Evolutionary conservation across 2,329 filamentous ascomycete genomes (phyloP).

Genomic region (Bertia moriformis): DNA sequence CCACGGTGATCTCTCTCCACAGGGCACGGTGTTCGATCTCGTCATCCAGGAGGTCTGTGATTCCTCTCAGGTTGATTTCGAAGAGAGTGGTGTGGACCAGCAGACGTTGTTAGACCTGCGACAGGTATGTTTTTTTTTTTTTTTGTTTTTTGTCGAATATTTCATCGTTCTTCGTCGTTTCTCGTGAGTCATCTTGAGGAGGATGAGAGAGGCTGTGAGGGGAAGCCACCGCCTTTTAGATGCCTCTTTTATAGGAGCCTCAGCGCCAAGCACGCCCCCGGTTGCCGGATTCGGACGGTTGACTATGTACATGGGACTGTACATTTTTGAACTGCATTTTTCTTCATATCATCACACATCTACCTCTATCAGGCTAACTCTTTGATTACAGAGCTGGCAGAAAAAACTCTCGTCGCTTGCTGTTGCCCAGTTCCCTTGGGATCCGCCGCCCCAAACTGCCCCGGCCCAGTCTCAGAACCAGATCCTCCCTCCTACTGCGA

Average conservation of each 20-base stretch:
- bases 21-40: conserved; percentile 64
- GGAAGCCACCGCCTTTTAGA: conserved; percentile 18
- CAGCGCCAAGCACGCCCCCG: too few relatives aligned
- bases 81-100: conserved; percentile 86
- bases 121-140: conserved; percentile 49
- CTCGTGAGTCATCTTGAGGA: not conserved
- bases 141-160: conserved; percentile 6
- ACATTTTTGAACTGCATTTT: too few relatives aligned
- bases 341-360: not conserved
- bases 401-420: conserved; percentile 71
- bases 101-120: conserved; percentile 74
- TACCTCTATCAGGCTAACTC: conserved; percentile 3
- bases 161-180: too few relatives aligned
- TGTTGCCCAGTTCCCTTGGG: conserved; percentile 88
- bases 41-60: conserved; percentile 79
- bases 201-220: conserved; percentile 16
- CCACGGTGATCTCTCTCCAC: conserved; percentile 46
- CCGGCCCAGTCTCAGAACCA: conserved; percentile 22
- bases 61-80: conserved; percentile 84
- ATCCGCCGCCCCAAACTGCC: conserved; percentile 56
- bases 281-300: too few relatives aligned
- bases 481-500: conserved; percentile 12
- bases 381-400: conserved; percentile 66
- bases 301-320: too few relatives aligned
- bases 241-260: conserved; percentile 21